A percentile compares a stretch with the other conserved stretches of the same genome.
phyloP scores from a whole-genome alignment of 352 stramenopile species.

The Globisporangium mamillatum region DNA sequence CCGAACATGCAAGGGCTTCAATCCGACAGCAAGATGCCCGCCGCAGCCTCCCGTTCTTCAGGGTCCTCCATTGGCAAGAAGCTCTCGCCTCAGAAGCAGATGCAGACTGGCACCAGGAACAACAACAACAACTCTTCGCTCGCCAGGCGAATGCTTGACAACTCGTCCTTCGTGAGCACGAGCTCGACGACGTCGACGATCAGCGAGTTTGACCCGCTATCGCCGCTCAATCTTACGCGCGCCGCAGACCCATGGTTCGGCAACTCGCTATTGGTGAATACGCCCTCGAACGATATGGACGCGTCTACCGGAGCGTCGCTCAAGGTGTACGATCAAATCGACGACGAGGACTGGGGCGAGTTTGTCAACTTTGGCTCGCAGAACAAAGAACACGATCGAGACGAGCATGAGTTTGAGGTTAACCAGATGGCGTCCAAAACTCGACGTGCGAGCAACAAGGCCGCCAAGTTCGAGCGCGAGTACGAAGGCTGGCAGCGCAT shows the following conservation, averaged over 20 bases:
- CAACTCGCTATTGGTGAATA: slow-evolving; percentile 26
- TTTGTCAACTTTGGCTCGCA: slow-evolving; percentile 40
- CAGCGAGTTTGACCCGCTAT: slow-evolving; percentile 55
- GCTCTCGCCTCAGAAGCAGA: slow-evolving; percentile 7
- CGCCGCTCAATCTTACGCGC: slow-evolving; percentile 40
- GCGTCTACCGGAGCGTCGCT: slow-evolving; percentile 23
- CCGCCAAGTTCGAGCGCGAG: slow-evolving; percentile 1
- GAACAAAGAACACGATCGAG: not conserved
- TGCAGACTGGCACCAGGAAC: not conserved
- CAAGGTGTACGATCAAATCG: slow-evolving; percentile 37
- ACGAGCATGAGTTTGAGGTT: slow-evolving; percentile 12
- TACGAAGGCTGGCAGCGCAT: slow-evolving; percentile 7
- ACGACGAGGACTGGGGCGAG: slow-evolving; percentile 62
- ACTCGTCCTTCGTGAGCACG: slow-evolving; percentile 31
- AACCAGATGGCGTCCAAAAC: slow-evolving; percentile 4
- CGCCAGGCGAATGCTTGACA: slow-evolving; percentile 16
- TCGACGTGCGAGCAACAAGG: slow-evolving; percentile 5
- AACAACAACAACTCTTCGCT: not conserved
- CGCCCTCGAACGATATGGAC: slow-evolving; percentile 19
- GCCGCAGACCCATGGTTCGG: slow-evolving; percentile 50
- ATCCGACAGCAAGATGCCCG: not conserved
- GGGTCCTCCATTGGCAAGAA: not conserved
- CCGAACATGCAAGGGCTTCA: slow-evolving; percentile 8
- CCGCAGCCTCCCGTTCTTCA: not conserved
- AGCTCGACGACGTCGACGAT: slow-evolving; percentile 27